Evolutionary conservation across 75 land plant genomes (phyloP).

Genomic region (Isoetes taiwanensis): DNA sequence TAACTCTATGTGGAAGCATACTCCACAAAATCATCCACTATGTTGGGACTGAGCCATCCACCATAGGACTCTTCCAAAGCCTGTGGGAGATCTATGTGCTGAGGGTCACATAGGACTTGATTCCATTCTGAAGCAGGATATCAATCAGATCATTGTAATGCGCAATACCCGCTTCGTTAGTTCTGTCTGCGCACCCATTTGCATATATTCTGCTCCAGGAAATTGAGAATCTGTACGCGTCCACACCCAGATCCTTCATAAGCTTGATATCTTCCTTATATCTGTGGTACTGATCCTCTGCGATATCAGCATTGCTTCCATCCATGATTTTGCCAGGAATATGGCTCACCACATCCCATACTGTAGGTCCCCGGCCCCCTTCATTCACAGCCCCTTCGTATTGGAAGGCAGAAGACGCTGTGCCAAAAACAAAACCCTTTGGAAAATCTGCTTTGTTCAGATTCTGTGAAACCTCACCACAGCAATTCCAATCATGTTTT

Average conservation of each 20-base stretch:
- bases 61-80: background rate
- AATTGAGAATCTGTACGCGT: background rate
- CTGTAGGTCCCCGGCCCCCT: background rate
- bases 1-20: constrained; percentile 20
- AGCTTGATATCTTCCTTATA: background rate
- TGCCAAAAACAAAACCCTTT: background rate
- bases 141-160: no score
- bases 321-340: background rate
- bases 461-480: no score
- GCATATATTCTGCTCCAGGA: background rate
- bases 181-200: no score
- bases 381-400: background rate
- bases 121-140: no score
- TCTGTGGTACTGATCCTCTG: constrained; percentile 2
- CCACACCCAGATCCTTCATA: background rate
- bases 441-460: background rate
- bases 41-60: background rate
- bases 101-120: background rate
- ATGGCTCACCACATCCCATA: background rate
- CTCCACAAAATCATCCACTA: constrained; percentile 17
- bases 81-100: background rate
- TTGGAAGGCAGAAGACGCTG: background rate
- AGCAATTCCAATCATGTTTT: no score
- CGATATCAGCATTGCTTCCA: constrained; percentile 1
- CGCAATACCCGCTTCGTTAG: no score